Conservation (phyloP, 202 grass and related monocot genomes). For the Zizania palustris region DNA sequence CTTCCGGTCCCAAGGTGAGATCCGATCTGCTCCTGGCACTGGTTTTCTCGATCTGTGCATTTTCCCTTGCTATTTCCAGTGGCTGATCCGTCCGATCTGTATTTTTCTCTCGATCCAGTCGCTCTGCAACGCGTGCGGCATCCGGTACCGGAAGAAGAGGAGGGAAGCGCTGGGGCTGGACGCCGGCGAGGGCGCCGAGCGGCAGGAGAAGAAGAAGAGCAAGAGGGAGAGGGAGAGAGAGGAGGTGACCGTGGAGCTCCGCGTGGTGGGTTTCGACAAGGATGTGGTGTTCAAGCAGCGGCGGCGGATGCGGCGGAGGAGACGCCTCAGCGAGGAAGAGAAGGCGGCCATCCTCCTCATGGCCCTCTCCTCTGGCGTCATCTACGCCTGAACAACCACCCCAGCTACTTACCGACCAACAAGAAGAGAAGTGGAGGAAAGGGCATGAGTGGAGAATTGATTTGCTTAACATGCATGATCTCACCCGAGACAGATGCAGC, state of each 20-base stretch:
- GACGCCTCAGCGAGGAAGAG: slow-evolving; percentile 76
- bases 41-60: slow-evolving; percentile 28
- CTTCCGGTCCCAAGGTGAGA: slow-evolving; percentile 80
- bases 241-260: slow-evolving; percentile 50
- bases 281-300: slow-evolving; percentile 73
- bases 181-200: slow-evolving; percentile 30
- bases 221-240: slow-evolving; percentile 26
- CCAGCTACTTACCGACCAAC: neutral
- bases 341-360: slow-evolving; percentile 86
- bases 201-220: slow-evolving; percentile 45
- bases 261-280: slow-evolving; percentile 55
- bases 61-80: neutral
- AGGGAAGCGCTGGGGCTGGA: slow-evolving; percentile 61
- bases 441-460: slow-evolving; percentile 7
- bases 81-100: slow-evolving; percentile 48
- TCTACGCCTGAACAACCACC: slow-evolving; percentile 41
- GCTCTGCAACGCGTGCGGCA: slow-evolving; percentile 96
- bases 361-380: slow-evolving; percentile 77
- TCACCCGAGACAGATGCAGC: neutral
- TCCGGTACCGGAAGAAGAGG: slow-evolving; percentile 92
- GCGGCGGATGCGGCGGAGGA: slow-evolving; percentile 62
- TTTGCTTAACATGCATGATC: slow-evolving; percentile 37
- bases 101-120: slow-evolving; percentile 49
- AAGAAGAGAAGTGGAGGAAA: neutral
- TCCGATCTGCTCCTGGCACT: neutral